phyloP scores from a whole-genome alignment of 306 rosid species.

The Sphenostylis stenocarpa region DNA sequence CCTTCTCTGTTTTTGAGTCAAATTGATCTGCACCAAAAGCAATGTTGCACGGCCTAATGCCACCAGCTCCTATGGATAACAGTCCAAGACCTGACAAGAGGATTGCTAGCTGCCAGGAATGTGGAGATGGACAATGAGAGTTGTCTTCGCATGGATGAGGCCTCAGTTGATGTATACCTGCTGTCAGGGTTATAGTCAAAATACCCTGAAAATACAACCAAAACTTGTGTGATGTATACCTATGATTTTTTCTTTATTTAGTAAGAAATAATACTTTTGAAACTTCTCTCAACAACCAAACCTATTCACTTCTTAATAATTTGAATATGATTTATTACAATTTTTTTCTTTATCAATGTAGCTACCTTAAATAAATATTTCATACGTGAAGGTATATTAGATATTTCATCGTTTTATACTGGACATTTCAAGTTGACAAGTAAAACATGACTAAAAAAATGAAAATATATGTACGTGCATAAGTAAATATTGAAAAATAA shows the following conservation, averaged over 20 bases:
- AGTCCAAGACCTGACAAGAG: conserved; percentile 62
- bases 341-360: too few relatives aligned
- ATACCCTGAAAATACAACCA: conserved; percentile 60
- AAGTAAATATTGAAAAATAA: too few relatives aligned
- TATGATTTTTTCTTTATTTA: neutral
- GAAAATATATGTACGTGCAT: too few relatives aligned
- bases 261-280: neutral
- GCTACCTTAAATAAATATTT: too few relatives aligned
- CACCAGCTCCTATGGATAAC: conserved; percentile 77
- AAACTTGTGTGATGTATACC: neutral
- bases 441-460: too few relatives aligned
- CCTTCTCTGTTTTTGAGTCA: conserved; percentile 61
- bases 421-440: too few relatives aligned
- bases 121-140: conserved; percentile 48
- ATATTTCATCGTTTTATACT: too few relatives aligned
- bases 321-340: too few relatives aligned
- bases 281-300: too few relatives aligned
- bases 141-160: conserved; percentile 49
- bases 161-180: conserved; percentile 52
- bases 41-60: conserved; percentile 85
- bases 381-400: too few relatives aligned
- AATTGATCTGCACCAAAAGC: conserved; percentile 90
- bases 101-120: conserved; percentile 62
- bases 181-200: conserved; percentile 63
- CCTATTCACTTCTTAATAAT: too few relatives aligned